Evolutionary conservation across 768 basidiomycete species (phyloP).

Genomic region (Leccinum aurantiacum): DNA sequence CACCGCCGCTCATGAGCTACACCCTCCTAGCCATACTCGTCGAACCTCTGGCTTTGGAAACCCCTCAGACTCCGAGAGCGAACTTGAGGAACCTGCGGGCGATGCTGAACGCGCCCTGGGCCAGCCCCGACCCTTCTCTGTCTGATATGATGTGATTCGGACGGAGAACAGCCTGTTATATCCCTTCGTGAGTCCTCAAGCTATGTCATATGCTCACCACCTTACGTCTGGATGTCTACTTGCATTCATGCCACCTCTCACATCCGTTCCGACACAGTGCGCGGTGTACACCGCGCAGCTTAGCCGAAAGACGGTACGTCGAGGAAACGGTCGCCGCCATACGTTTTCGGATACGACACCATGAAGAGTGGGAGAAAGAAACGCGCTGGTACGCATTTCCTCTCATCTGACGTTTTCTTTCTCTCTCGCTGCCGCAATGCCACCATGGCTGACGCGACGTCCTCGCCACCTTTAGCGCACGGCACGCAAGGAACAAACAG

Average conservation of each 20-base stretch:
- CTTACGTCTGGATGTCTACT: background rate
- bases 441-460: background rate
- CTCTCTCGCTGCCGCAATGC: background rate
- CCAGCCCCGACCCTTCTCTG: constrained; percentile 35
- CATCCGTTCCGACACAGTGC: constrained; percentile 13
- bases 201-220: background rate
- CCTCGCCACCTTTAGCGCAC: constrained; percentile 30
- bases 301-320: constrained; percentile 36
- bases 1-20: background rate
- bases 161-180: constrained; percentile 37
- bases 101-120: constrained; percentile 35
- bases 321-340: constrained; percentile 50
- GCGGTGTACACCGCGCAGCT: constrained; percentile 23
- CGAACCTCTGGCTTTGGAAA: constrained; percentile 55
- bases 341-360: constrained; percentile 41
- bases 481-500: constrained; percentile 37
- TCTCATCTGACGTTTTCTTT: background rate
- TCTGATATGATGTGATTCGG: constrained; percentile 45
- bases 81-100: constrained; percentile 33
- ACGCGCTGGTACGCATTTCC: constrained; percentile 42
- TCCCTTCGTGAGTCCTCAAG: constrained; percentile 35
- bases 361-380: constrained; percentile 54
- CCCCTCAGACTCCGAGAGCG: constrained; percentile 47
- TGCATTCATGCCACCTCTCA: background rate
- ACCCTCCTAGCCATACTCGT: constrained; percentile 21